phyloP scores from a whole-genome alignment of 139 green algal species.

The Marvania coccoides region DNA sequence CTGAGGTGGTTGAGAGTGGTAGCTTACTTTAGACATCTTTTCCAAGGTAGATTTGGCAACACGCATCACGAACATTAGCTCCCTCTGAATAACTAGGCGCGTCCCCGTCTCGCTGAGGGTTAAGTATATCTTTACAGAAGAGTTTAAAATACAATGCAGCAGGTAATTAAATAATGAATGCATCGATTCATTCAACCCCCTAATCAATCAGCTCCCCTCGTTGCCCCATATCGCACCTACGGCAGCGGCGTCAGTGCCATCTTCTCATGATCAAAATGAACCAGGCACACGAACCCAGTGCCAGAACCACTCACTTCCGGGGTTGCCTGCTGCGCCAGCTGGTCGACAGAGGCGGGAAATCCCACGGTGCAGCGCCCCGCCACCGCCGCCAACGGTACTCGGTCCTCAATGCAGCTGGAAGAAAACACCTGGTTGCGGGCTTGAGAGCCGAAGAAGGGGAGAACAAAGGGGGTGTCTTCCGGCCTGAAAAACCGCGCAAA shows the following conservation, averaged over 20 bases:
- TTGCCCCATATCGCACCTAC: not conserved
- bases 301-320: not conserved
- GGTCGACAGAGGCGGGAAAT: not conserved
- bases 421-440: not conserved
- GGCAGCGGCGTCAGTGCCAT: not conserved
- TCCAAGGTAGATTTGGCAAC: not conserved
- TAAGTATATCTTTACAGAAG: too few species aligned
- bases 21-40: not conserved
- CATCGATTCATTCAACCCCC: not conserved
- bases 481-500: slow-evolving; percentile 13
- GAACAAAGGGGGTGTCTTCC: not conserved
- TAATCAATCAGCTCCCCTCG: too few species aligned
- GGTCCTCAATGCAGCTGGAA: not conserved
- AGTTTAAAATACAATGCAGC: not conserved
- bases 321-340: not conserved
- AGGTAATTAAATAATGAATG: not conserved
- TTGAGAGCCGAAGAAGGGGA: not conserved
- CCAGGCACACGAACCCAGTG: not conserved
- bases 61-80: not conserved
- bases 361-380: not conserved
- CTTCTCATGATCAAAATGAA: not conserved
- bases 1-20: not conserved
- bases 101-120: too few species aligned
- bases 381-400: not conserved
- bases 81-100: not conserved